Percentiles rank a stretch among this genome's conserved stretches.
These are phyloP conservation scores for Amanita inopinata DNA, from an alignment of 768 basidiomycete species.

Conservation along the genomic window DNA sequence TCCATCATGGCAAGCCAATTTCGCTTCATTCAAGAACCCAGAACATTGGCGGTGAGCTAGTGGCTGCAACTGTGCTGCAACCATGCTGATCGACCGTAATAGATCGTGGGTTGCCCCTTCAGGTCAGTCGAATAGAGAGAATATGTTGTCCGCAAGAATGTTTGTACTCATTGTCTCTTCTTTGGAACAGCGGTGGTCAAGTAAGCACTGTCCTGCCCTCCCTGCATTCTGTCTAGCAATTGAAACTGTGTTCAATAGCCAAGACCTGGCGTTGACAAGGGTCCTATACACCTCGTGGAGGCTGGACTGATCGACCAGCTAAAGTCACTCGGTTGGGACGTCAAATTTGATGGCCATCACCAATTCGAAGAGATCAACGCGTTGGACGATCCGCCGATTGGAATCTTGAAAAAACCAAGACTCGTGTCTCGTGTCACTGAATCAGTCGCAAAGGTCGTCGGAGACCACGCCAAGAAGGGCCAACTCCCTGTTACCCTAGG, in stretches of 20 bases:
- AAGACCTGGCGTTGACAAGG: constrained; percentile 74
- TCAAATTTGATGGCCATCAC: constrained; percentile 84
- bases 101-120: constrained; percentile 96
- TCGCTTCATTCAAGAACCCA: constrained; percentile 55
- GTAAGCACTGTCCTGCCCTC: constrained; percentile 23
- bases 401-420: constrained; percentile 83
- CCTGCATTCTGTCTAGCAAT: constrained; percentile 10
- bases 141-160: background rate
- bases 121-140: constrained; percentile 43
- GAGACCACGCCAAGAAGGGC: constrained; percentile 65
- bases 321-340: constrained; percentile 74
- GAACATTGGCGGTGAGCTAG: constrained; percentile 66
- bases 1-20: constrained; percentile 22
- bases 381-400: constrained; percentile 68
- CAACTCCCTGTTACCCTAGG: constrained; percentile 85
- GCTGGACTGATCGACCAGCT: constrained; percentile 79
- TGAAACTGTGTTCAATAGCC: constrained; percentile 35
- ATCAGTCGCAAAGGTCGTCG: constrained; percentile 71
- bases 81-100: constrained; percentile 11
- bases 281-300: constrained; percentile 81
- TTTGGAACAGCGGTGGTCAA: constrained; percentile 48
- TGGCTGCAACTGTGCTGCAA: constrained; percentile 1
- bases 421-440: constrained; percentile 77
- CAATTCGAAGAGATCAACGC: constrained; percentile 71
- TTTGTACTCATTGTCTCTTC: constrained; percentile 8